phyloP scores from a whole-genome alignment of 2,329 filamentous ascomycete genomes.

The Trichoderma guizhouense region DNA sequence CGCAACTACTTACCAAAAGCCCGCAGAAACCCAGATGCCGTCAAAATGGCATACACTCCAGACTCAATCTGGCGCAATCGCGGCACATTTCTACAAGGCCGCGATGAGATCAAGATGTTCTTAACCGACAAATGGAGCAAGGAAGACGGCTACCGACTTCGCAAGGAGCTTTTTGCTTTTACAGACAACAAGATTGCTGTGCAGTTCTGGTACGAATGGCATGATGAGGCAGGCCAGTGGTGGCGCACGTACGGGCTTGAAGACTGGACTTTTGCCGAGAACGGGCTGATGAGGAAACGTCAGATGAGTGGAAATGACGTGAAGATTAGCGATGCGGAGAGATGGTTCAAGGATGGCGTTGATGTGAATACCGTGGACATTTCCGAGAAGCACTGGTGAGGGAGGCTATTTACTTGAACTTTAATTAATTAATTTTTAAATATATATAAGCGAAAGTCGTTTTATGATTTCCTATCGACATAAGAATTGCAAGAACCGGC shows the following conservation, averaged over 20 bases:
- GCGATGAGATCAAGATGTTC: conserved; percentile 64
- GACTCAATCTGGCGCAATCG: conserved; percentile 81
- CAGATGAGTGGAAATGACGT: conserved; percentile 76
- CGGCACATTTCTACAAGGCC: conserved; percentile 64
- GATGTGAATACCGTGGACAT: conserved; percentile 67
- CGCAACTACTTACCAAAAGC: not conserved
- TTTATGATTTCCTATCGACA: not conserved
- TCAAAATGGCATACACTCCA: conserved; percentile 71
- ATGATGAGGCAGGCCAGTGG: conserved; percentile 69
- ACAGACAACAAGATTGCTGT: conserved; percentile 74
- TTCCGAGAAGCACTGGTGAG: conserved; percentile 63
- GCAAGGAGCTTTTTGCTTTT: conserved; percentile 83
- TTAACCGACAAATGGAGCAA: conserved; percentile 70
- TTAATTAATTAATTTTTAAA: not conserved
- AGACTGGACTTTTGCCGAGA: conserved; percentile 70
- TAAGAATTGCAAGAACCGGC: not conserved
- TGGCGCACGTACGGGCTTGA: conserved; percentile 84
- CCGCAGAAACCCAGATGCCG: conserved; percentile 56
- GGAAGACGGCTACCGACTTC: conserved; percentile 68
- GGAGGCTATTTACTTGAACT: not conserved
- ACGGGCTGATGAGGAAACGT: conserved; percentile 69
- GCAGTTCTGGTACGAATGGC: conserved; percentile 87
- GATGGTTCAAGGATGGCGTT: conserved; percentile 68
- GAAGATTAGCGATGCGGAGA: conserved; percentile 56
- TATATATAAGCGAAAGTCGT: not conserved